Conservation (phyloP, 331 rosid genomes). For the Acacia pycnantha region DNA sequence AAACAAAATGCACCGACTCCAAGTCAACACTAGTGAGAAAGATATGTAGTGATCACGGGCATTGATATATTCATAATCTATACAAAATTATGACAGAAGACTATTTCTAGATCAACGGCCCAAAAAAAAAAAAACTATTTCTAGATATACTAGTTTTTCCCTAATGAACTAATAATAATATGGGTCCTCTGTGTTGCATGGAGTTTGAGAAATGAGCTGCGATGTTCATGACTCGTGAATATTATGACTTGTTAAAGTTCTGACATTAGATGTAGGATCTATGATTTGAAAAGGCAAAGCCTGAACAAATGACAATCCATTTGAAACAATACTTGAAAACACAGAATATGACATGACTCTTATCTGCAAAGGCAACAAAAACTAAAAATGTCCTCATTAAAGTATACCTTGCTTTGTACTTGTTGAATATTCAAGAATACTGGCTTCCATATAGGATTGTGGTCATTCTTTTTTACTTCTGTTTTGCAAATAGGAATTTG, state of each 20-base stretch:
- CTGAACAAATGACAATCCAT: slow-evolving; percentile 3
- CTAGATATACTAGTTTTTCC: background rate
- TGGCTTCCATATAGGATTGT: slow-evolving; percentile 81
- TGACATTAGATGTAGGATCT: background rate
- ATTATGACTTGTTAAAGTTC: background rate
- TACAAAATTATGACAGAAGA: background rate
- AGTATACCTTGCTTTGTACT: slow-evolving; percentile 90
- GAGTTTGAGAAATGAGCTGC: background rate
- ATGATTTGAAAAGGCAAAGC: background rate
- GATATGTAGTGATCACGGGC: slow-evolving; percentile 13
- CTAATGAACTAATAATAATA: background rate
- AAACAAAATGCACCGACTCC: background rate
- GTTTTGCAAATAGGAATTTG: slow-evolving; percentile 88
- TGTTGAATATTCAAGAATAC: slow-evolving; percentile 83
- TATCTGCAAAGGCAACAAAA: slow-evolving; percentile 14
- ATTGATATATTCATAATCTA: background rate
- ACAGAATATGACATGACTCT: background rate
- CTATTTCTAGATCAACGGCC: background rate
- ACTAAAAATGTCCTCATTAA: slow-evolving; percentile 1
- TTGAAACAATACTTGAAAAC: slow-evolving; percentile 16
- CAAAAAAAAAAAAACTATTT: background rate
- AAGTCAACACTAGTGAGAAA: slow-evolving; percentile 16
- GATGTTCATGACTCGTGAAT: background rate
- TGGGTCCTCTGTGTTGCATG: background rate
- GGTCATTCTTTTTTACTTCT: slow-evolving; percentile 87